Percentiles rank a stretch among this genome's conserved stretches.
phyloP scores from a whole-genome alignment of 1,284 basidiomycete species.

The Singerocomus inundabilis region DNA sequence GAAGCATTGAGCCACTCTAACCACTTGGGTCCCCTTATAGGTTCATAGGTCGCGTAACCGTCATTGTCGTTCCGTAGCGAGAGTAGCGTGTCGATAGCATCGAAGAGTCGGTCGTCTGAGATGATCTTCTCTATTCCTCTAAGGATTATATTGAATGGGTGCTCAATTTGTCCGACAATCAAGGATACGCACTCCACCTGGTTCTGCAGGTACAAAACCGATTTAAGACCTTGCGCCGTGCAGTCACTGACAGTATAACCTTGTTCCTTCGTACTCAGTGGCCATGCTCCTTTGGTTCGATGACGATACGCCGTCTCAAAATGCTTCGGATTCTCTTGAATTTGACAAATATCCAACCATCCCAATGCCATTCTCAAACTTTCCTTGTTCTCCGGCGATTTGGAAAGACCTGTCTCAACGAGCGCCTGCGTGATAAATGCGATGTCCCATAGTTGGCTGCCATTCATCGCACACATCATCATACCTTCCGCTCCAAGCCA shows the following conservation, averaged over 20 bases:
- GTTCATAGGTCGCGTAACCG: conserved; percentile 94
- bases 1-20: conserved; percentile 93
- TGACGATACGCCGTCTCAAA: too few relatives aligned
- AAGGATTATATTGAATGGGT: conserved; percentile 6
- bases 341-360: conserved; percentile 93
- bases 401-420: conserved; percentile 84
- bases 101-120: conserved; percentile 74
- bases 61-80: conserved; percentile 87
- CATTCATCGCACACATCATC: conserved; percentile 96
- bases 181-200: conserved; percentile 60
- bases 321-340: too few relatives aligned
- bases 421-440: conserved; percentile 92
- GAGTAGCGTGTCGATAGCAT: conserved; percentile 87
- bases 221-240: conserved; percentile 93
- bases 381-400: conserved; percentile 71
- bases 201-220: conserved; percentile 87
- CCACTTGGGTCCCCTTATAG: conserved; percentile 84
- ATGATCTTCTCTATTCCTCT: conserved; percentile 78
- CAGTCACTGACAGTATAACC: conserved; percentile 97
- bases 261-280: conserved; percentile 91
- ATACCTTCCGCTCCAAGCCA: conserved; percentile 91
- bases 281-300: too few relatives aligned
- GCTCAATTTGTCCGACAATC: not conserved
- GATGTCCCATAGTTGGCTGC: conserved; percentile 90
- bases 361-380: conserved; percentile 68